A percentile compares a stretch with the other conserved stretches of the same genome.
Evolutionary conservation across 345 rosid genomes (phyloP).

Genomic region (Sapria himalayana): DNA sequence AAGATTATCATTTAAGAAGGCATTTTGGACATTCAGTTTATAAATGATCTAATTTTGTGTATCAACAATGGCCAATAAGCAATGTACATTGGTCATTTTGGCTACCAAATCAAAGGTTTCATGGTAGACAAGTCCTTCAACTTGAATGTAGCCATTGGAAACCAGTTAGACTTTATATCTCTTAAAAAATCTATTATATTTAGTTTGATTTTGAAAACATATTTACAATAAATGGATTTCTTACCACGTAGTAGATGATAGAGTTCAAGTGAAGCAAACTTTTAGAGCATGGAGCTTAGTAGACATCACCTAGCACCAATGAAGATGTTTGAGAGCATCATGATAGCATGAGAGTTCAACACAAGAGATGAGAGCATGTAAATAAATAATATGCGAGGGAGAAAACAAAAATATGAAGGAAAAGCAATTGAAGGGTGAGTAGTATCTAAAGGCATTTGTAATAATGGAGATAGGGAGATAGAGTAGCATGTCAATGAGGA

Average conservation of each 20-base stretch:
- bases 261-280: not conserved
- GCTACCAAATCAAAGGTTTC: no score
- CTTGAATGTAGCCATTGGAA: no score
- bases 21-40: no score
- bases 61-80: no score
- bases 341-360: not conserved
- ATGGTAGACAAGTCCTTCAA: no score
- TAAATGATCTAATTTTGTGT: no score
- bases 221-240: not conserved
- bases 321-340: not conserved
- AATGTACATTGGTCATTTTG: no score
- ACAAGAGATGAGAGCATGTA: not conserved
- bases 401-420: not conserved
- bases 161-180: no score
- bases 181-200: not conserved
- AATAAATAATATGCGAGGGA: not conserved
- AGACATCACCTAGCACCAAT: not conserved
- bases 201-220: not conserved
- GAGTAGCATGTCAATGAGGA: not conserved
- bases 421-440: not conserved
- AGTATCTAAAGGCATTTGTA: not conserved
- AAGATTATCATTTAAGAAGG: no score
- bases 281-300: not conserved
- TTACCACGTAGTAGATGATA: not conserved
- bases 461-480: not conserved